Base-by-base conservation (phyloP, 2,329 filamentous ascomycete species). In the Xylaria digitata region DNA sequence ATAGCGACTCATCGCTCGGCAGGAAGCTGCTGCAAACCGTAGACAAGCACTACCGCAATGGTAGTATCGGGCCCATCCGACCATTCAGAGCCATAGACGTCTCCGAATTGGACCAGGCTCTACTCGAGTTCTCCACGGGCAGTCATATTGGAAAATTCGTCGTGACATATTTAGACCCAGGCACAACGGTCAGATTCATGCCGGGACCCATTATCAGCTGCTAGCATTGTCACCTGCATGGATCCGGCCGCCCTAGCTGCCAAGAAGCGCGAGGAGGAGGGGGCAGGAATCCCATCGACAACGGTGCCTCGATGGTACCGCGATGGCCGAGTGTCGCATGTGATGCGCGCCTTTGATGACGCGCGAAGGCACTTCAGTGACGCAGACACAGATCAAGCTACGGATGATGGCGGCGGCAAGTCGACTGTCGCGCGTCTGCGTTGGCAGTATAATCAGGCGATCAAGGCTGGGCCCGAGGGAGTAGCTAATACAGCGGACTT, bases 301-400 rank as follows among this genome's bases (percentile, higher is more conserved):
- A 26, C 11, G 9, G 9, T 55, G 8, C 55, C 60, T 1, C 45
- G 54, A 1, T 67, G 55, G 9, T 55, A 13, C 55, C 60, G 5
- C 45, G 54, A 1, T 67, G 55, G 60, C 60, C 26, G 32, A 34
- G 60, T 40, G 60, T 59, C 65, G 2, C 49, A 43, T 15, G 34
- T 67, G n/a, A 60, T 60, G 60, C 60, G 49, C 2, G 55, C 60
- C 15, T 50, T 63, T 15, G 48, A 63, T 34, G 65, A 67, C 30
- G 65, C 60, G 15, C 42, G 13, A 23, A 49, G 26, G 5, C 26
- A 26, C 26, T 26, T 26, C 26, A 26, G 26, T 5, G 26, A 26
- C 26, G 26, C 26, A 26, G 26, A 26, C 26, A 26, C 26, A 26
- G 26, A 26, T 26, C 26, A 26, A 26, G 26, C 2, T 5, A 26